Evolutionary conservation across 2,329 filamentous ascomycete genomes (phyloP).

Genomic region (Cladophialophora carrionii): DNA sequence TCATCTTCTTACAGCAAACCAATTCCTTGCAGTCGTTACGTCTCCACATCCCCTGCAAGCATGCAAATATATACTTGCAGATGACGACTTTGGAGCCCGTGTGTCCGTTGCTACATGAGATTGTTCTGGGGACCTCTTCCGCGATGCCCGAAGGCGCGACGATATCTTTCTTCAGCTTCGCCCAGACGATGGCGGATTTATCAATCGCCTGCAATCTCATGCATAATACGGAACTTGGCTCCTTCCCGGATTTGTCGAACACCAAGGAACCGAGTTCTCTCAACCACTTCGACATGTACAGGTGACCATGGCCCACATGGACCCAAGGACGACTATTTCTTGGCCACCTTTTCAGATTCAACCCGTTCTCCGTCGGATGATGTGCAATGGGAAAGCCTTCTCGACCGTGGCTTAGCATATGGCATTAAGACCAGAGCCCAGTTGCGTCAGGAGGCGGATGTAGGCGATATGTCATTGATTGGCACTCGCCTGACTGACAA

Average conservation of each 20-base stretch:
- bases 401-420: conserved; percentile 28
- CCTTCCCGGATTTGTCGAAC: background rate
- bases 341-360: background rate
- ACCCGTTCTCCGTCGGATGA: background rate
- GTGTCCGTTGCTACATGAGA: conserved; percentile 28
- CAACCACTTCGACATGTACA: conserved; percentile 6
- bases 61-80: background rate
- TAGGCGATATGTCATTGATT: conserved; percentile 44
- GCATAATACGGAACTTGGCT: background rate
- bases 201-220: background rate
- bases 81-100: conserved; percentile 1
- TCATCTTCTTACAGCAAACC: background rate
- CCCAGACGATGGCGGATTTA: background rate
- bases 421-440: conserved; percentile 42
- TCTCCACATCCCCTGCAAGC: background rate
- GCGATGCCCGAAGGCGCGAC: conserved; percentile 19
- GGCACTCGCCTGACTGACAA: conserved; percentile 48
- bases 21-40: background rate
- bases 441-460: conserved; percentile 49
- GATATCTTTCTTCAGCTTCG: conserved; percentile 4
- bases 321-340: conserved; percentile 5
- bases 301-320: background rate
- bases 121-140: conserved; percentile 26
- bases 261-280: background rate
- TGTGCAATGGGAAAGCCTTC: conserved; percentile 30